Conservation (phyloP, 257 asterid genomes). For the Solanum chmielewskii region DNA sequence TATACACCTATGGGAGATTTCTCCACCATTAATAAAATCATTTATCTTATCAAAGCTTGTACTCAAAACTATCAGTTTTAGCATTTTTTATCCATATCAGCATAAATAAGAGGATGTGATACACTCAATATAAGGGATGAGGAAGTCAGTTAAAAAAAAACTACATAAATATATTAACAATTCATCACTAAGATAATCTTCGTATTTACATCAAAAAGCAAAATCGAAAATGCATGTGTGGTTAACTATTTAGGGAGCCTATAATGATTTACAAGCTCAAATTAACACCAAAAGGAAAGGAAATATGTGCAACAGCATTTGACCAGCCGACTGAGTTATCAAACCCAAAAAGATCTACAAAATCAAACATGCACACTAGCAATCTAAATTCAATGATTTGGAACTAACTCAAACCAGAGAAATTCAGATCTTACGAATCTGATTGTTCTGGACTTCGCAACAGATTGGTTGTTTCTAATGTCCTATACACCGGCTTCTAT, state of each 20-base stretch:
- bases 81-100: background rate
- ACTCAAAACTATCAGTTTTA: background rate
- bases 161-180: background rate
- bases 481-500: background rate
- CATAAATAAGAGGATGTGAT: background rate
- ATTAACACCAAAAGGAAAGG: background rate
- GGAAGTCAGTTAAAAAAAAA: background rate
- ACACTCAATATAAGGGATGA: background rate
- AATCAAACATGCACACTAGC: background rate
- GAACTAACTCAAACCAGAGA: background rate
- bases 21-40: background rate
- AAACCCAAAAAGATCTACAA: no score
- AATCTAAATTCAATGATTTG: background rate
- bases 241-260: background rate
- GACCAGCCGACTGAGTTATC: background rate
- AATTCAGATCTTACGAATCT: background rate
- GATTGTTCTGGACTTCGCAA: background rate
- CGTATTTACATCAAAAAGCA: background rate
- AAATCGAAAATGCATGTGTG: background rate
- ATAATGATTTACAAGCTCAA: background rate
- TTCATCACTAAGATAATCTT: background rate
- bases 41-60: background rate
- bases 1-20: background rate
- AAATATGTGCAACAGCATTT: background rate
- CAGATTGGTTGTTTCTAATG: background rate